Base-by-base conservation (phyloP, 352 stramenopile species). In the Pythium grandisporangium region DNA sequence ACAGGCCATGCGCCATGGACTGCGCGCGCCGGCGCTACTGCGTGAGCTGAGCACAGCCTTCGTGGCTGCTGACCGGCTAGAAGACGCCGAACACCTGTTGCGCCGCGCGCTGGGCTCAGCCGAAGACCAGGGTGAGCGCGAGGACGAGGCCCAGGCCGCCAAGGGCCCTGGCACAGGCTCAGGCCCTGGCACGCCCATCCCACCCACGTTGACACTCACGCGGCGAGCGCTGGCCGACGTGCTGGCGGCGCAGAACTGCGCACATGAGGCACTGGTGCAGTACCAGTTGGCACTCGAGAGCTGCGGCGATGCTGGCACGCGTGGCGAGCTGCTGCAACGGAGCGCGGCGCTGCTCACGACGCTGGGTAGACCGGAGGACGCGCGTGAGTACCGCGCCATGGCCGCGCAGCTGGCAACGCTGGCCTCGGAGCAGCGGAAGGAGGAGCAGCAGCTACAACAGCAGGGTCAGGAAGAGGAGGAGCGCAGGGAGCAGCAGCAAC, bases 31-130 rank as follows among this genome's bases (percentile, higher is more conserved):
- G 1, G 70, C 52, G 22, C 54, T 92, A 19, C 53, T 89, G 23
- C 61, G 79, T 10, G 79, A 92, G 30, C 67, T 92, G n/a, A 87
- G 79, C 57, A 90, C 70, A 53, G 71, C 58, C 22, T 90, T 85
- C 22, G 66, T 92, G 6, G 71, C 79, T 21, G 69, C 84, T 35
- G 79, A 92, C 48, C 66, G 71, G 1, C 66, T 92, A 2, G 76
- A 88, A 54, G 63, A 74, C 17, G 79, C 79, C 5, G 79, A 92
- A 45, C 60, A 51, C 23, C 46, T 92, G 21, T 53, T 92, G 25
- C 68, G 71, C 14, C 68, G 76, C 3, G 78, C 76, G 24, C 57
- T 92, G 13, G 61, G 62, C 14, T 70, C n/a, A n/a, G n/a, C 63
- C 13, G 68, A 82, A 22, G 79, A 92, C 45, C n/a, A n/a, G n/a